Evolutionary conservation across 208 protist species (phyloP).

Genomic region (Acanthamoeba culbertsoni): DNA sequence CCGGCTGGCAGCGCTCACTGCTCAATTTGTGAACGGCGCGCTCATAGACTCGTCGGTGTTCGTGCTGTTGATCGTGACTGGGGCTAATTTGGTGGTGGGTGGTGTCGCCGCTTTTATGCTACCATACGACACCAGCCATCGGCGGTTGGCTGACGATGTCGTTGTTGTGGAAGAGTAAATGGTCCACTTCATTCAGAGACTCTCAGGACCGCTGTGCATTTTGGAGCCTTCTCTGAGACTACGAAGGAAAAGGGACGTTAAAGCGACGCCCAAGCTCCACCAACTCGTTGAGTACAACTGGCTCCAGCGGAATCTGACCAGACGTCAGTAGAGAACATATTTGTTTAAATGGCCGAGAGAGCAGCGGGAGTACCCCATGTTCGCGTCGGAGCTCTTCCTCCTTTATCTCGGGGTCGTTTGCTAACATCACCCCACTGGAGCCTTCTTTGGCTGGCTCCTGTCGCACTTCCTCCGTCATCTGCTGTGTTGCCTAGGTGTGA

Average conservation of each 20-base stretch:
- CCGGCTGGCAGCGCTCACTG: background rate
- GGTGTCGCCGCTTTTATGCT: background rate
- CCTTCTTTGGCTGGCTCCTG: background rate
- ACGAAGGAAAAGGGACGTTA: background rate
- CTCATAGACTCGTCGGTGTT: conserved; percentile 13
- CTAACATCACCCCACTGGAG: background rate
- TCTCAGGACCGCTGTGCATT: too few relatives aligned
- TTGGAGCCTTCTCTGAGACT: too few relatives aligned
- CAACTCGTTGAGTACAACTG: background rate
- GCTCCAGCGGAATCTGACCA: background rate
- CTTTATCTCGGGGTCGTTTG: conserved; percentile 2
- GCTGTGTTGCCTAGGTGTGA: background rate
- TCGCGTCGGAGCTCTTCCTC: background rate
- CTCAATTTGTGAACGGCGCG: conserved; percentile 36
- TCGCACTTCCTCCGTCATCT: conserved; percentile 10
- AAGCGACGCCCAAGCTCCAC: background rate
- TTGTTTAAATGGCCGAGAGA: background rate
- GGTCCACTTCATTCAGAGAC: too few relatives aligned
- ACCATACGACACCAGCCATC: background rate
- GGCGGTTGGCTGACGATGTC: background rate
- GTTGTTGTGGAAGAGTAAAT: background rate
- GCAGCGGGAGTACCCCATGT: background rate
- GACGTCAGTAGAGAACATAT: background rate
- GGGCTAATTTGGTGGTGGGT: conserved; percentile 18
- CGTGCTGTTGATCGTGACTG: conserved; percentile 4